Base-by-base conservation (phyloP, 208 protist species). In the Acanthamoeba sp. region DNA sequence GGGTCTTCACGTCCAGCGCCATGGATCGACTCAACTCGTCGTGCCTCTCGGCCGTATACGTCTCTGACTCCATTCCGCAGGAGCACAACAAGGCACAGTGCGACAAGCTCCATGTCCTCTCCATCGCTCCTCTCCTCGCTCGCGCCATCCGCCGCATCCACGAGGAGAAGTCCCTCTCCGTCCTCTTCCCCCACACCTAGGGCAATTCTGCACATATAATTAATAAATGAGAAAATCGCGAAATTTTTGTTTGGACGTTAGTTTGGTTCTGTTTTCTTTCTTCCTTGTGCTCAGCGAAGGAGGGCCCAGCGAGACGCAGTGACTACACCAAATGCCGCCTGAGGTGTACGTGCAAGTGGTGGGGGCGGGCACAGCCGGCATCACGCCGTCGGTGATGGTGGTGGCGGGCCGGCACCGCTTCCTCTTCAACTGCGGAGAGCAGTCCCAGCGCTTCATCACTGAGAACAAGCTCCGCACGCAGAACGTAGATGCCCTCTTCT, bases 1-100 rank as follows among this genome's bases (percentile, higher is more conserved):
- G 98, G 76, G 98, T 99, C 93, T 96, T 99, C 42, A 98, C 97
- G 27, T 94, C 97, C 94, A 95, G 96, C 22, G 99, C 98, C 84
- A 78, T 97, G 29, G 95, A 99, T 78, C 96, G 96, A 42, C 97
- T 99, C 66, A 98, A 98, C 94, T 95, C 96, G 45, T 98, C 97
- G 73, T 95, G 95, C 12, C 97, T 99, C 34, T 96, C 98, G 85
- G 96, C 98, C 91, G 84, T 99, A 27, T 97, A 99, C 38, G 98
- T 99, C 34, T 98, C 98, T 1, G 98, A 99, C 95, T 98, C 98
- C 50, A 99, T 99, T 84, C 98, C 98, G 27, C 97, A 98, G 95
- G 97, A 98, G 93, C 95, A 98, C 87, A 97, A 98, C 52, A 92
- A 97, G 87, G 94, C 91, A 48, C 64, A 93, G 20, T 96, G 98